Evolutionary conservation across 1,284 basidiomycete species (phyloP), one percentile per base, ranked within the genome.

Genomic region (Chondrostereum purpureum): DNA sequence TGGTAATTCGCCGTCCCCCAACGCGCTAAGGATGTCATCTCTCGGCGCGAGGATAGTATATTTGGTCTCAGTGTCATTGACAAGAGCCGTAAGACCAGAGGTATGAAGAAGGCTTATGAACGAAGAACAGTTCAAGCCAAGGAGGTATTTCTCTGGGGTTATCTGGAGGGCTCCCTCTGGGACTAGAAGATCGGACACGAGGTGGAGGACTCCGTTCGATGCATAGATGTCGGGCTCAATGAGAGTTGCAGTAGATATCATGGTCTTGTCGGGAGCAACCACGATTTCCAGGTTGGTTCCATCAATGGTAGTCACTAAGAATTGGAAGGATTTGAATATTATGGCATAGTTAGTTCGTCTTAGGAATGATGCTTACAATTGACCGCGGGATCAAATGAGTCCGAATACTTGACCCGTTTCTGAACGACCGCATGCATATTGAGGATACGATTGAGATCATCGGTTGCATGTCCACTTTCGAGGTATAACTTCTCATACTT

Each of bases 171-270:
- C 73, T 5, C 78, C 81, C 0, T 78, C 73, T 1, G 92, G 89
- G 11, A 96, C 63, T 11, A 99, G 78, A 17, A 99, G 75, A 11
- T 79, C 77, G 6, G 88, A 88, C 34, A 99, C 76, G 37, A 93
- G 77, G 63, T 99, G 96, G 16, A 98, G 63, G 35, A 98, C 96
- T 40, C 93, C 93, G 54, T 97, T 97, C n/a, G 88, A 84, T 2
- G 91, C 91, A 54, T 93, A 91, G 37, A 94, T 80, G 59, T 97
- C 92, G 3, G 80, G 77, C 13, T 81, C 69, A 5, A 81, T 58
- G 20, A 92, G 69, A 17, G 72, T 65, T 1, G 88, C 82, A 19
- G 73, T 72, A 39, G 86, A 87, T 33, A 94, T 70, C 18, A 61
- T 71, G 20, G 82, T 74, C 48, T 74, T 73, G 42, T 80, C 72